Base-by-base conservation (phyloP, 352 stramenopile genomes). In the Plasmopara viticola region DNA sequence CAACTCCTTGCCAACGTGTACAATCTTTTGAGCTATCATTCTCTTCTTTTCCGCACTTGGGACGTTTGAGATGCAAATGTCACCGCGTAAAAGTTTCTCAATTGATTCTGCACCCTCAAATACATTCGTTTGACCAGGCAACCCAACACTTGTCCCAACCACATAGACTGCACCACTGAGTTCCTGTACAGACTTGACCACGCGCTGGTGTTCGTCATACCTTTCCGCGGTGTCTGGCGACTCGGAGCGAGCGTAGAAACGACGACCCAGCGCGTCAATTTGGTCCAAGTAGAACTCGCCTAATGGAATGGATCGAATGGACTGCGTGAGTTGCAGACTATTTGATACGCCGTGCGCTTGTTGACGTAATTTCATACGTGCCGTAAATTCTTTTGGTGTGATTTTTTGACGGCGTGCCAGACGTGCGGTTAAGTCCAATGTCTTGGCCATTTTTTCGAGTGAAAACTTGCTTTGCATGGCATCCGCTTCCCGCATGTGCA, bases 21-120 rank as follows among this genome's bases (percentile, higher is more conserved):
- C 88, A 14, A 98, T 89, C 62, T 97, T 97, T 53, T 95, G 96
- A 47, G 94, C 77, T 15, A 98, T 43, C 84, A 98, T 91, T 2
- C 73, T 76, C 51, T 90, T 71, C 51, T 89, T 89, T 4, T 77
- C 66, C 72, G 1, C 15, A 9, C 20, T 29, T 12, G 44, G 29
- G 13, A 98, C 70, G 25, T 64, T 68, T 34, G 83, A 60, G 45
- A 98, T 97, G 68, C 86, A 97, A 45, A 93, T 92, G 48, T 93
- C 77, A 3, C 93, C 95, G 6, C n/a, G 30, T n/a, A 98, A 60
- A n/a, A 98, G 70, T 45, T 81, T 73, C 14, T 87, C 64, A 40
- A 98, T 46, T 48, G 95, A 95, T 33, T 83, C 56, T n/a, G 60
- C 38, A 25, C 71, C 61, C 53, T 96, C 93, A 30, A 96, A 90